These are phyloP conservation scores for Hemerocallis citrina DNA, from an alignment of 106 monocot genomes.

Conservation along the genomic window DNA sequence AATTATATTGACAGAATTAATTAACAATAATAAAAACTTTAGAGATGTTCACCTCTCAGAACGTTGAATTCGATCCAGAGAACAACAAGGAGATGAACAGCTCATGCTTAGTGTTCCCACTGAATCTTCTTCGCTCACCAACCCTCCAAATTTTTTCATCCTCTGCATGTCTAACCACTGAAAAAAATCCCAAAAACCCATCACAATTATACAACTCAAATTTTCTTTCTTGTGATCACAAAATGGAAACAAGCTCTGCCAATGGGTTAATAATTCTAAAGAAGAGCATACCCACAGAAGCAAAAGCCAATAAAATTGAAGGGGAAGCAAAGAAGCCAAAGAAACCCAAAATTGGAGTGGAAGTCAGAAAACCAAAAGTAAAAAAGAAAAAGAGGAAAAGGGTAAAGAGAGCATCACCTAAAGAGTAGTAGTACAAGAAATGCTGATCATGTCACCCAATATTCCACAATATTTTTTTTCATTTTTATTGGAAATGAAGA, in stretches of 20 bases:
- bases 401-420: conserved; percentile 7
- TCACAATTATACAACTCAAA: not conserved
- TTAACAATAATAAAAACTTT: not conserved
- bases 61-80: not conserved
- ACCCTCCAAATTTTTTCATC: not conserved
- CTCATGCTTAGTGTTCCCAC: not conserved
- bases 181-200: not conserved
- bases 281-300: not conserved
- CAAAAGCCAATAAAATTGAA: not conserved
- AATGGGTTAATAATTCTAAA: not conserved
- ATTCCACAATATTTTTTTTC: not conserved
- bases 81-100: not conserved
- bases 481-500: not conserved
- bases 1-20: not conserved
- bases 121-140: not conserved
- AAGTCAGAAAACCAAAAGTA: not conserved
- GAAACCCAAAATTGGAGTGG: not conserved
- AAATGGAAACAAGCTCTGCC: not conserved
- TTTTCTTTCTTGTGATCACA: too few species aligned
- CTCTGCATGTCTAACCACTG: conserved; percentile 3
- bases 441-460: not conserved
- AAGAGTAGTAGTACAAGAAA: conserved; percentile 3
- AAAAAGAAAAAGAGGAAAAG: too few species aligned
- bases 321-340: not conserved
- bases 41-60: conserved; percentile 7